phyloP scores from a whole-genome alignment of 75 land plant genomes.

The Sequoiadendron giganteum region DNA sequence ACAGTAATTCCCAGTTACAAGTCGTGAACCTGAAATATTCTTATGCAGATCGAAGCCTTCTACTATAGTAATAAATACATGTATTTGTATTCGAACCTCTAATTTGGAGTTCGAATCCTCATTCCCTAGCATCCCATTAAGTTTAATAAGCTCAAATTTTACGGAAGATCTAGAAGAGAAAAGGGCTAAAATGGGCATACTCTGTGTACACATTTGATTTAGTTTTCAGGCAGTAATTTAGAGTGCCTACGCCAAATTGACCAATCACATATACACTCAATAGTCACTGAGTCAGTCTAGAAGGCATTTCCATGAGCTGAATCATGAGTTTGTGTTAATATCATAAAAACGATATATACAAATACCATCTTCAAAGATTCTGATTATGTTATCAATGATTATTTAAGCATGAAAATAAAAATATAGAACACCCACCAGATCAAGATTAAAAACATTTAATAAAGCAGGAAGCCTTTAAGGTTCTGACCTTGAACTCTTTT shows the following conservation, averaged over 20 bases:
- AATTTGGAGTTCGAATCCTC: background rate
- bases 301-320: background rate
- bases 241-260: background rate
- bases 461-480: background rate
- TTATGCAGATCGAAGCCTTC: background rate
- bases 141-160: background rate
- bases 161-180: background rate
- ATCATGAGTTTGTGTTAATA: background rate
- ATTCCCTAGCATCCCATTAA: background rate
- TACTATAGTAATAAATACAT: background rate
- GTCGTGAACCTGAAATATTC: background rate
- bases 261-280: background rate
- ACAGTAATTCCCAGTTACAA: background rate
- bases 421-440: background rate
- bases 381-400: background rate
- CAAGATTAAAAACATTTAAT: background rate
- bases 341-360: background rate
- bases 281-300: background rate
- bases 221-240: background rate
- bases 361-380: background rate
- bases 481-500: slow-evolving; percentile 40
- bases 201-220: background rate
- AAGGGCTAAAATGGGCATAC: background rate
- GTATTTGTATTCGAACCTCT: background rate
- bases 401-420: background rate